phyloP scores from a whole-genome alignment of 139 green algal species.

The Yamagishiella unicocca region DNA sequence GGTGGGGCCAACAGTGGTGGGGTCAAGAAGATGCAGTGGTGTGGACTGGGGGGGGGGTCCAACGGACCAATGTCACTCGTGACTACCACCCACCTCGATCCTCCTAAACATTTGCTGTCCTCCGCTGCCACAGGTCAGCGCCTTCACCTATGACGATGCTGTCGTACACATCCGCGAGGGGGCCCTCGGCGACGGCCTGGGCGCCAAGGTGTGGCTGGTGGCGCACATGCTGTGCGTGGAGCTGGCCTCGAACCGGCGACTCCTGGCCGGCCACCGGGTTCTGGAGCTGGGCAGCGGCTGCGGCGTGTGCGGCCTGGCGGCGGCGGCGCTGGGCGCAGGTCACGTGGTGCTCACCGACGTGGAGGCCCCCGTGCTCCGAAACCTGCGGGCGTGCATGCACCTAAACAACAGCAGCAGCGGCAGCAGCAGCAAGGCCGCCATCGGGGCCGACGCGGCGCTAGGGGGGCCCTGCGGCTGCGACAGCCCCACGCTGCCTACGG shows the following conservation, averaged over 20 bases:
- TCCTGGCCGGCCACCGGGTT: constrained; percentile 69
- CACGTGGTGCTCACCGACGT: constrained; percentile 82
- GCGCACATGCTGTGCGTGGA: constrained; percentile 68
- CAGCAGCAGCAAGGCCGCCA: no score
- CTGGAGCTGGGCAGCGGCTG: constrained; percentile 87
- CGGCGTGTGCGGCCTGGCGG: constrained; percentile 82
- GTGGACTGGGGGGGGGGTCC: no score
- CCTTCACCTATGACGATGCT: constrained; percentile 62
- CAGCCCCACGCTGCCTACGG: neutral
- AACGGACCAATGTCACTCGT: no score
- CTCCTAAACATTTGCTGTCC: no score
- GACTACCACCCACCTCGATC: no score
- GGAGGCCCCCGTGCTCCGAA: constrained; percentile 74
- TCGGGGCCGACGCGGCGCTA: neutral
- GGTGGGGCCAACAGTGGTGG: no score
- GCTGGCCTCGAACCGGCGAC: constrained; percentile 61
- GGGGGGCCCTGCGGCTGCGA: no score
- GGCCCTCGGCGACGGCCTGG: constrained; percentile 81
- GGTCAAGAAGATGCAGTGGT: no score
- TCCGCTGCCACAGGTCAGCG: constrained; percentile 60
- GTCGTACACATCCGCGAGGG: constrained; percentile 74
- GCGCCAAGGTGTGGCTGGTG: constrained; percentile 82
- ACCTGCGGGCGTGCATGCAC: constrained; percentile 74
- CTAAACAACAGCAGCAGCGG: constrained; percentile 64
- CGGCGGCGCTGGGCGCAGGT: constrained; percentile 75